These are phyloP conservation scores for Fusarium sp. DNA, from an alignment of 2,329 filamentous ascomycete genomes.

Conservation along the genomic window DNA sequence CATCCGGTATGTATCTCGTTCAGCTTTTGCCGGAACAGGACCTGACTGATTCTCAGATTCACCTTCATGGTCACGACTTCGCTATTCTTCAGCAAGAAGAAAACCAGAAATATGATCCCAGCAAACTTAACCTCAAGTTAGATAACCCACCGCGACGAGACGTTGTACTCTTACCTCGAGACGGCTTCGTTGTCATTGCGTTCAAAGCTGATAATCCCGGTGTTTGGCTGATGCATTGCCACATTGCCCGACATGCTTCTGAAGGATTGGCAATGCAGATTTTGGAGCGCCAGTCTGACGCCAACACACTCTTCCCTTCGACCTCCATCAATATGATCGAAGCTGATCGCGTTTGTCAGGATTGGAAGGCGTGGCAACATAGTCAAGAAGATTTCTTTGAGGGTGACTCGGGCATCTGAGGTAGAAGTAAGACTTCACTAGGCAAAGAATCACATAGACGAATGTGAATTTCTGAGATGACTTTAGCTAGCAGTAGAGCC, in stretches of 20 bases:
- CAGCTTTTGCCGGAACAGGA: not conserved
- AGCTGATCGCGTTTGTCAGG: constrained; percentile 19
- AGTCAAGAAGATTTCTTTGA: constrained; percentile 26
- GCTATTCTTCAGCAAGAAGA: constrained; percentile 40
- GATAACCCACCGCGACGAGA: constrained; percentile 67
- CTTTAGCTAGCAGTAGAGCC: too few relatives aligned
- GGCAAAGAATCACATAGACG: too few relatives aligned
- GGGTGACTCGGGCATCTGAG: constrained; percentile 31
- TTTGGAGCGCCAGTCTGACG: constrained; percentile 40
- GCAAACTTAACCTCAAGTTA: constrained; percentile 32
- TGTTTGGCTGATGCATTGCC: constrained; percentile 65
- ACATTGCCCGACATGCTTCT: constrained; percentile 64
- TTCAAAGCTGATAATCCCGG: constrained; percentile 65
- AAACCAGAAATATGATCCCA: constrained; percentile 19
- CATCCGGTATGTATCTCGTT: constrained; percentile 35
- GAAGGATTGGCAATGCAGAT: constrained; percentile 45
- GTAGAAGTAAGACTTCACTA: not conserved
- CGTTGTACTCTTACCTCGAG: constrained; percentile 61
- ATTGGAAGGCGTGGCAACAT: constrained; percentile 31
- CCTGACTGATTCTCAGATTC: constrained; percentile 25
- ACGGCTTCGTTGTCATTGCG: constrained; percentile 63
- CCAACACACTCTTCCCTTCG: constrained; percentile 11
- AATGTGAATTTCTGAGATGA: too few relatives aligned
- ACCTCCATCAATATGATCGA: constrained; percentile 19
- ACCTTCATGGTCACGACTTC: constrained; percentile 47